These are phyloP conservation scores for Naganishia friedmannii DNA, from an alignment of 768 basidiomycete species.

Conservation along the genomic window DNA sequence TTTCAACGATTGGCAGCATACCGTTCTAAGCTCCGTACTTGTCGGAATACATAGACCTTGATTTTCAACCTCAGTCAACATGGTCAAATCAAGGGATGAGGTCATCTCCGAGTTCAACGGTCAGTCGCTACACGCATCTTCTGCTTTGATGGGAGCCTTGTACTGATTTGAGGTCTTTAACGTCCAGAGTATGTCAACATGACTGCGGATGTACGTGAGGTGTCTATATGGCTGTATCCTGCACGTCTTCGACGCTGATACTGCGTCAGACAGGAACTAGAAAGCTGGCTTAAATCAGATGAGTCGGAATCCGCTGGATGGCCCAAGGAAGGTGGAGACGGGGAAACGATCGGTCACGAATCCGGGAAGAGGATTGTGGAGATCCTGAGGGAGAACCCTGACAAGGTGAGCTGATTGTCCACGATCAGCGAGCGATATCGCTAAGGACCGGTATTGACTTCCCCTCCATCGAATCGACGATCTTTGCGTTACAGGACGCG, in stretches of 20 bases:
- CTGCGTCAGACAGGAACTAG: constrained; percentile 47
- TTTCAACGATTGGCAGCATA: too few relatives aligned
- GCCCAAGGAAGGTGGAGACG: constrained; percentile 43
- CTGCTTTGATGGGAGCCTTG: not conserved
- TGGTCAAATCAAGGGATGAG: constrained; percentile 51
- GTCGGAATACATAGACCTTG: not conserved
- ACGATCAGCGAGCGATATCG: not conserved
- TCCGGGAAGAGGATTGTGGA: constrained; percentile 52
- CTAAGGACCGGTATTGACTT: too few relatives aligned
- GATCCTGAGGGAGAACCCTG: constrained; percentile 52
- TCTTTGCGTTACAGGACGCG: constrained; percentile 8
- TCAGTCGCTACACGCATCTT: constrained; percentile 29
- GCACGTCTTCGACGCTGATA: too few relatives aligned
- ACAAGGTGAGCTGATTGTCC: constrained; percentile 39
- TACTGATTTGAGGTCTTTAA: not conserved
- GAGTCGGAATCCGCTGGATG: constrained; percentile 47
- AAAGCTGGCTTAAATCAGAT: constrained; percentile 51
- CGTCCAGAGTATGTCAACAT: constrained; percentile 53
- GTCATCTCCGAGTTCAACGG: constrained; percentile 51
- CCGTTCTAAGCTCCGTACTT: too few relatives aligned
- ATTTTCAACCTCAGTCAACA: constrained; percentile 27
- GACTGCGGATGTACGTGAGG: constrained; percentile 45
- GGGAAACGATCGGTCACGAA: constrained; percentile 51
- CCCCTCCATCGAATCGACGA: too few relatives aligned
- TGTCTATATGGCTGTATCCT: not conserved